Evolutionary conservation across 345 rosid species (phyloP).

Genomic region (Hevea brasiliensis): DNA sequence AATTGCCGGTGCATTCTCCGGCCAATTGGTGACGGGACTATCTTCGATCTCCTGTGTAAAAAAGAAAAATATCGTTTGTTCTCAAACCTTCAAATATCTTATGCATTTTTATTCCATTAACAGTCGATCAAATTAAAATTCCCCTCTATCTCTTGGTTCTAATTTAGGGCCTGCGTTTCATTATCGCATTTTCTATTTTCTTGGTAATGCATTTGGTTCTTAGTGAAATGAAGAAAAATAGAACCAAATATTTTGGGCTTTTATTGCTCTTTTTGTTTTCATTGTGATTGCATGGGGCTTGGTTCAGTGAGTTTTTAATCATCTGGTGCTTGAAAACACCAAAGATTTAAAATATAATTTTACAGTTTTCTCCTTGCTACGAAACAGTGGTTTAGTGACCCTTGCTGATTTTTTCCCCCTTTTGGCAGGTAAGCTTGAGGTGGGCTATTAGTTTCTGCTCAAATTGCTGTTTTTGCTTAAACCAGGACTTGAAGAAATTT

Average conservation of each 20-base stretch:
- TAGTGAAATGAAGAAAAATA: not conserved
- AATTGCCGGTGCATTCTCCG: conserved; percentile 27
- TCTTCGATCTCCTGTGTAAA: conserved; percentile 14
- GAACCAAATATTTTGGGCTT: not conserved
- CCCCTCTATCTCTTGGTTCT: not conserved
- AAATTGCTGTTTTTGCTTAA: no score
- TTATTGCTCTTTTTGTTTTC: not conserved
- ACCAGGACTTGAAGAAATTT: not conserved
- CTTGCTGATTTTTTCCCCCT: not conserved
- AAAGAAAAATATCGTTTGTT: conserved; percentile 1
- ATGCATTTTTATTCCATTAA: not conserved
- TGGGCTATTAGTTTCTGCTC: not conserved
- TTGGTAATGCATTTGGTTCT: not conserved
- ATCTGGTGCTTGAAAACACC: not conserved
- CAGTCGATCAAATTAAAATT: not conserved
- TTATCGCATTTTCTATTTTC: not conserved
- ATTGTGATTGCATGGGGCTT: not conserved
- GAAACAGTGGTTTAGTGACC: not conserved
- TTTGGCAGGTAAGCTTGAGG: not conserved
- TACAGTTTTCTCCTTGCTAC: not conserved
- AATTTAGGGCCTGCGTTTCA: not conserved
- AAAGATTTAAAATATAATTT: not conserved
- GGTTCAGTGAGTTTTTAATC: not conserved
- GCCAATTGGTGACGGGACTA: conserved; percentile 1
- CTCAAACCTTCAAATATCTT: not conserved